These are phyloP conservation scores for Claviceps arundinis DNA, from an alignment of 2,329 filamentous ascomycete species.

Conservation along the genomic window DNA sequence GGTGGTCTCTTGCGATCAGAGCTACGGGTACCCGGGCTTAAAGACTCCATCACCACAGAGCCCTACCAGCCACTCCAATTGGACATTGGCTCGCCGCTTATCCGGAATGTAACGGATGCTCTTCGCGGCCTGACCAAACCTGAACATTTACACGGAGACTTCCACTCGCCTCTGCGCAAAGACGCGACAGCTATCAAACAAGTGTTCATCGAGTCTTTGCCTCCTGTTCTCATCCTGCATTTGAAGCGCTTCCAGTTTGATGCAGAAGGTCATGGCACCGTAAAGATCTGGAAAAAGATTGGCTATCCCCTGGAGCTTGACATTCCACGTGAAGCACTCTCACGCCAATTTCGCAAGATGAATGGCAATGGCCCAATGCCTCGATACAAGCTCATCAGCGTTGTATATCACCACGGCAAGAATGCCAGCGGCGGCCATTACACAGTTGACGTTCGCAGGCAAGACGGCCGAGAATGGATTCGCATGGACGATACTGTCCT, in stretches of 20 bases:
- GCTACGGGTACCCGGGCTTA: slow-evolving; percentile 71
- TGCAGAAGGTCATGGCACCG: slow-evolving; percentile 61
- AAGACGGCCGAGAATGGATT: slow-evolving; percentile 93
- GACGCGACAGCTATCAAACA: slow-evolving; percentile 79
- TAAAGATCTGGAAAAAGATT: slow-evolving; percentile 98
- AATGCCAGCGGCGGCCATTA: slow-evolving; percentile 94
- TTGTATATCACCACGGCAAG: slow-evolving; percentile 96
- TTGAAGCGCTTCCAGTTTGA: slow-evolving; percentile 97
- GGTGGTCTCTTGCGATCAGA: slow-evolving; percentile 84
- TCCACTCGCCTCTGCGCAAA: slow-evolving; percentile 64
- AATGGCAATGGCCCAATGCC: slow-evolving; percentile 56
- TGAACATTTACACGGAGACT: slow-evolving; percentile 76
- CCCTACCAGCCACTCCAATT: slow-evolving; percentile 90
- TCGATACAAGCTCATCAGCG: slow-evolving; percentile 74
- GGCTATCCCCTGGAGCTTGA: slow-evolving; percentile 91
- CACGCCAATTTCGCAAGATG: slow-evolving; percentile 53
- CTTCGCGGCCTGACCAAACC: slow-evolving; percentile 71
- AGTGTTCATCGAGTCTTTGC: slow-evolving; percentile 82
- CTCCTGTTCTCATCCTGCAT: slow-evolving; percentile 84
- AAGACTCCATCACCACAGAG: slow-evolving; percentile 83
- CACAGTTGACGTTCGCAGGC: slow-evolving; percentile 88
- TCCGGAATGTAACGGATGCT: slow-evolving; percentile 86
- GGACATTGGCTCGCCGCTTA: slow-evolving; percentile 76
- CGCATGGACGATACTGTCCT: slow-evolving; percentile 90
- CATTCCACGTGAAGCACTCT: slow-evolving; percentile 80